Conservation (phyloP, 345 rosid genomes). For the Bruguiera gymnorhiza region DNA sequence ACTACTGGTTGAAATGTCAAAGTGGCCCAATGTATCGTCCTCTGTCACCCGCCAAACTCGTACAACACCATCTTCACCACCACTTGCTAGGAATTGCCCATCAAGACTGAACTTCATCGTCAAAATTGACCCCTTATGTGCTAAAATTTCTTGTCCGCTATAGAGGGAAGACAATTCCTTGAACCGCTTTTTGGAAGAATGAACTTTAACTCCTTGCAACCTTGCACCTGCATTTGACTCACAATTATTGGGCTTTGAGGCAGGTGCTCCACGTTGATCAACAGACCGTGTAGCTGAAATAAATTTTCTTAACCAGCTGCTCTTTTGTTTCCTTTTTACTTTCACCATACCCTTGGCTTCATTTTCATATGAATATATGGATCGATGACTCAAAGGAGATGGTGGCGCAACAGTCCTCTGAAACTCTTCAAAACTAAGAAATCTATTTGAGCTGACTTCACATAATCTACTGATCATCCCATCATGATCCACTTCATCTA, state of each 20-base stretch:
- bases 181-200: constrained; percentile 21
- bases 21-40: constrained; percentile 6
- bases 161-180: constrained; percentile 27
- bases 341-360: constrained; percentile 19
- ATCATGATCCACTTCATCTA: constrained; percentile 28
- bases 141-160: constrained; percentile 22
- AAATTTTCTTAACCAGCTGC: constrained; percentile 55
- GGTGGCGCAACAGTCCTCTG: constrained; percentile 26
- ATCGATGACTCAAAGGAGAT: constrained; percentile 29
- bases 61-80: constrained; percentile 32
- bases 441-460: constrained; percentile 37
- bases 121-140: constrained; percentile 31
- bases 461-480: constrained; percentile 29
- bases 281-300: constrained; percentile 28
- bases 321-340: constrained; percentile 30
- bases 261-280: constrained; percentile 28
- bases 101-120: constrained; percentile 31
- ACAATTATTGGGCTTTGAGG: constrained; percentile 21
- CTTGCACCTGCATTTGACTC: constrained; percentile 20
- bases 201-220: constrained; percentile 41
- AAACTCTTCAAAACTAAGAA: constrained; percentile 50
- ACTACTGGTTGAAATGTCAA: constrained; percentile 21
- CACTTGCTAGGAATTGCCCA: constrained; percentile 31
- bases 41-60: constrained; percentile 27
- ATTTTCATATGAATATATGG: constrained; percentile 14